Base-by-base conservation (phyloP, 2,329 filamentous ascomycete genomes). In the Aspergillus ruber region DNA sequence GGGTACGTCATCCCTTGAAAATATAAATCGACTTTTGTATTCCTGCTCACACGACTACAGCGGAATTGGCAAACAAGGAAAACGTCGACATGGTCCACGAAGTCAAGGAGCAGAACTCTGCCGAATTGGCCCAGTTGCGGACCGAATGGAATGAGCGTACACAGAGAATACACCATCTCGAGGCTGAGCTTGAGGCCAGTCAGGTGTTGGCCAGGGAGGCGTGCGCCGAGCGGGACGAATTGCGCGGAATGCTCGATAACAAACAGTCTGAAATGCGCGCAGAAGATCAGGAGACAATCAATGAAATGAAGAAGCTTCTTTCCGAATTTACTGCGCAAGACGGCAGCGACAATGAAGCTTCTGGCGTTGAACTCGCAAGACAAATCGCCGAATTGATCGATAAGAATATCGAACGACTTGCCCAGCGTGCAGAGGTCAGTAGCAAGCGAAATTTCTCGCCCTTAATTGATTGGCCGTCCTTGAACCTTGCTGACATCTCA, bases 321-420 rank as follows among this genome's bases (percentile, higher is more conserved):
- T 63, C 67, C 15, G 67, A 70, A 47, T 63, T 71, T 49, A 63
- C 65, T n/a, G 63, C 60, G 20, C 61, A 64, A 40, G 62, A 65
- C 17, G 64, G 58, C 18, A 62, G 56, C 10, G 60, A 66, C 39
- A 51, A 63, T 9, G 61, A 69, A 44, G 63, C 69, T 36, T 39
- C 36, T 20, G 36, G 36, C 18, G 59, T 65, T 33, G 67, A 72
- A 44, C 62, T 72, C 38, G 57, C 68, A 17, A 69, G 68, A 46
- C 67, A 70, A 53, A 74, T 73, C 35, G 73, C 72, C n/a, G 76
- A 75, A 23, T 73, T 79, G 36, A 74, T 78, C 50, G 80, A 80
- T 65, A 81, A 81, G 55, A 80, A 72, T 43, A 58, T 68, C 20
- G 69, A 72, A 49, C 63, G 65, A 29, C 59, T 72, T 25, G 67